Evolutionary conservation across 768 basidiomycete genomes (phyloP).

Genomic region (Russula griseocarnosa): DNA sequence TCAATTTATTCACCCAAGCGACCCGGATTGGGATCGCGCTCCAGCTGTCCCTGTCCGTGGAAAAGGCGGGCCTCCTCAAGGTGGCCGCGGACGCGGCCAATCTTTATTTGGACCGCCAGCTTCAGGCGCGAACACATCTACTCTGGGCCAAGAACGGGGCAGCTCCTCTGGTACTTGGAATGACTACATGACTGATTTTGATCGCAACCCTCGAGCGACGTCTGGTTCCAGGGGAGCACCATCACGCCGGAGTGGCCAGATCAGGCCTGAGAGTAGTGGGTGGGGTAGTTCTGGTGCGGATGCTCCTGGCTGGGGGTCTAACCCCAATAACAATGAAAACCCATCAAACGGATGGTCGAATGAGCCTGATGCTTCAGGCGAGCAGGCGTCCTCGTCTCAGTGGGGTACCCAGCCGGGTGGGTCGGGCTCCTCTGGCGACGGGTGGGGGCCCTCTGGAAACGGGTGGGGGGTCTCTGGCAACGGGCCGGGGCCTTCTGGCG

Average conservation of each 20-base stretch:
- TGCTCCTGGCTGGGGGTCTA: conserved; percentile 5
- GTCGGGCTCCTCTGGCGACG: conserved; percentile 9
- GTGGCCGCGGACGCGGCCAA: conserved; percentile 11
- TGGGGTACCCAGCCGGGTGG: neutral
- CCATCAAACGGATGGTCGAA: conserved; percentile 1
- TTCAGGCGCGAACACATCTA: neutral
- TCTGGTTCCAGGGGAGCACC: conserved; percentile 6
- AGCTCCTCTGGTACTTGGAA: conserved; percentile 12
- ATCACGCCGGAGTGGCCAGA: neutral
- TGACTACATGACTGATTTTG: conserved; percentile 11
- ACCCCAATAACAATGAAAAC: neutral
- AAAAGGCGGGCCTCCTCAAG: conserved; percentile 10
- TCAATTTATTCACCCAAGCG: conserved; percentile 20
- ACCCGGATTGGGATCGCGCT: conserved; percentile 18
- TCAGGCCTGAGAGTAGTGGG: neutral
- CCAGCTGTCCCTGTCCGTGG: neutral
- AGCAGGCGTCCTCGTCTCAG: neutral
- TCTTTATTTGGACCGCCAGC: conserved; percentile 1
- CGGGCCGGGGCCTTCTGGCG: too few species aligned
- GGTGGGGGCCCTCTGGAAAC: neutral
- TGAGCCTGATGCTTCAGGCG: neutral
- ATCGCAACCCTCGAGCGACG: conserved; percentile 1
- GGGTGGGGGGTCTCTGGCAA: neutral
- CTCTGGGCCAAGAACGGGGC: neutral
- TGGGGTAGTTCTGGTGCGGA: conserved; percentile 14